Base-by-base conservation (phyloP, 2,329 filamentous ascomycete genomes). In the Nakataea oryzae region DNA sequence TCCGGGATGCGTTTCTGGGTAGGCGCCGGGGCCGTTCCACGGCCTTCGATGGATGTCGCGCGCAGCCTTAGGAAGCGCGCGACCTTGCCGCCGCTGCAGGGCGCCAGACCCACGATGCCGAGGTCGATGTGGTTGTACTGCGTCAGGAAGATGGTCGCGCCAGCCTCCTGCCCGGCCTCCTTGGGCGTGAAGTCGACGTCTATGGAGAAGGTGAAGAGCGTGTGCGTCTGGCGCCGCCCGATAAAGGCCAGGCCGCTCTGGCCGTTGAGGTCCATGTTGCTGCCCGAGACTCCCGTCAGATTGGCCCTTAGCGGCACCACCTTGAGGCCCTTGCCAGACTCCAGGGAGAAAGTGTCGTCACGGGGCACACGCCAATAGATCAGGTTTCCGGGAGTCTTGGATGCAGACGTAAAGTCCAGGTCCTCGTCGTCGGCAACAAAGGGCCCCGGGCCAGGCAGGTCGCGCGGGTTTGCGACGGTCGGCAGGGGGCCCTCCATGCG, bases 401-500 rank as follows among this genome's bases (percentile, higher is more conserved):
- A 55, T 1, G 57, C 11, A 28, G 62, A 63, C 24, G 34, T 59
- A 67, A 86, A 85, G 28, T 77, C 74, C 57, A 81, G 70, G 11
- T 68, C 64, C 65, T 84, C 81, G 2, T 74, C 73, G 14, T 74
- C 74, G 9, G 70, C 68, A 62, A 76, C 76, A 65, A 73, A 77
- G 7, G 78, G 76, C 29, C 80, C 74, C 56, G 70, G 60, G 0
- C 77, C 77, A 8, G 72, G 72, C 2, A 78, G 63, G 3, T 74
- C 67, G 0, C 68, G 66, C 41, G 68, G 28, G 32, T 41, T 70
- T 1, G 65, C 61, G 0, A 69, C 63, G 0, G 79, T 78, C 21
- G 81, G 67, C 13, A 70, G 67, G 69, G 70, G 72, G 62, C 79
- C 79, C 50, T 63, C 69, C 77, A 81, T 80, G 3, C 66, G 64